Conservation (phyloP, 176 grass and related monocot species). For the Cenchrus americanus region DNA sequence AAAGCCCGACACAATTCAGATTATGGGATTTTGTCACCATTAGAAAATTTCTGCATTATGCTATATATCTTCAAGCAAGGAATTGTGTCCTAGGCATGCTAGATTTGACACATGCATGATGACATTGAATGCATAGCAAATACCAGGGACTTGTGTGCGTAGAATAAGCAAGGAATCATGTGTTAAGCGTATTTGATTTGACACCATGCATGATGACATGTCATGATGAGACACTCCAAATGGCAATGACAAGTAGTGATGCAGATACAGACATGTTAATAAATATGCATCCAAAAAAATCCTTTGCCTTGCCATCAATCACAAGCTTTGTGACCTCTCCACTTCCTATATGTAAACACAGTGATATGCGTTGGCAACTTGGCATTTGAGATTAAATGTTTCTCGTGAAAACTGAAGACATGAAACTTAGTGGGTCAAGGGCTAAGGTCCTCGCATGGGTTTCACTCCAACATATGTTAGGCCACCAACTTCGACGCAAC, state of each 20-base stretch:
- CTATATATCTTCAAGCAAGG: background rate
- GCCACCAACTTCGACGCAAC: background rate
- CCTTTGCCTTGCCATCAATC: background rate
- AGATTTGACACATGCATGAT: background rate
- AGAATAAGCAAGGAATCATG: background rate
- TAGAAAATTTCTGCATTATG: background rate
- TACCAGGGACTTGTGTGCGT: too few relatives aligned
- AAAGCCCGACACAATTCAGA: background rate
- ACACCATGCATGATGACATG: background rate
- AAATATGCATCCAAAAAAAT: background rate
- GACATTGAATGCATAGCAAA: background rate
- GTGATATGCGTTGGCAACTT: constrained; percentile 14
- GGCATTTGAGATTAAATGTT: background rate
- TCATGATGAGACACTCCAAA: background rate
- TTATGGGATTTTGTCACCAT: background rate
- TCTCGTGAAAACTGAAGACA: background rate
- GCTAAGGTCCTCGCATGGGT: background rate
- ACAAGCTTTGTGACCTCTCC: background rate
- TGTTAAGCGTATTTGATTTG: background rate
- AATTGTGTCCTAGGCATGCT: background rate
- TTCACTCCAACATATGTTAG: background rate
- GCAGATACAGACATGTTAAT: too few relatives aligned
- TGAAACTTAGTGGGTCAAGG: background rate
- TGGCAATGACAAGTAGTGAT: background rate
- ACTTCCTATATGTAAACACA: constrained; percentile 18